These are phyloP conservation scores for Paecilomyces variotii DNA, from an alignment of 2,329 filamentous ascomycete species.

Conservation along the genomic window DNA sequence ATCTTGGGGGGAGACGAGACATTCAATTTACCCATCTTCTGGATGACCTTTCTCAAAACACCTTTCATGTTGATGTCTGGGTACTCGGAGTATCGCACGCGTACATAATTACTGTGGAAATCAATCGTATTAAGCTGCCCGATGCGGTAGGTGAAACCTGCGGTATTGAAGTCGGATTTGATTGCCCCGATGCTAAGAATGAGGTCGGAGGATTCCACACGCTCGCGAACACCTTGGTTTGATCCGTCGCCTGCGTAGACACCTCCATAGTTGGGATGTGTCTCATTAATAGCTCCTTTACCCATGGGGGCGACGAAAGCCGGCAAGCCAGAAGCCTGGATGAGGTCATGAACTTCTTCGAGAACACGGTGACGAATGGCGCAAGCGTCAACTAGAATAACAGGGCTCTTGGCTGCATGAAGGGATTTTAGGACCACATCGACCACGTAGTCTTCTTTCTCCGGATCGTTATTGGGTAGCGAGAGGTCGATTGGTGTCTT, in stretches of 20 bases:
- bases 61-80: constrained; percentile 69
- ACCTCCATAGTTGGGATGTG: constrained; percentile 63
- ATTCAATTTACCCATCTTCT: constrained; percentile 50
- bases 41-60: constrained; percentile 63
- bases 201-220: constrained; percentile 32
- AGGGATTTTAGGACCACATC: constrained; percentile 65
- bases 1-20: constrained; percentile 47
- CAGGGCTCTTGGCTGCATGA: constrained; percentile 60
- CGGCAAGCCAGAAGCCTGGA: constrained; percentile 65
- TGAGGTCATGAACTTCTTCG: constrained; percentile 60
- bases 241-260: constrained; percentile 75
- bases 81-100: constrained; percentile 71
- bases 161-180: constrained; percentile 42
- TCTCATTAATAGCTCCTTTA: constrained; percentile 71
- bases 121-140: constrained; percentile 72
- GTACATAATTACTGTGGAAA: constrained; percentile 66
- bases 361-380: constrained; percentile 67
- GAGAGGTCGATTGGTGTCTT: constrained; percentile 58
- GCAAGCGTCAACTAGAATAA: constrained; percentile 74
- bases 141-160: constrained; percentile 73
- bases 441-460: constrained; percentile 68
- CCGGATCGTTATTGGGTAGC: constrained; percentile 56
- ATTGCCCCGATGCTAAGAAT: constrained; percentile 32
- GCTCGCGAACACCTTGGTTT: constrained; percentile 37
- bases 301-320: constrained; percentile 82